A percentile compares a stretch with the other conserved stretches of the same genome.
These are phyloP conservation scores for Leccinum ochraceum DNA, from an alignment of 768 basidiomycete genomes.

Conservation along the genomic window DNA sequence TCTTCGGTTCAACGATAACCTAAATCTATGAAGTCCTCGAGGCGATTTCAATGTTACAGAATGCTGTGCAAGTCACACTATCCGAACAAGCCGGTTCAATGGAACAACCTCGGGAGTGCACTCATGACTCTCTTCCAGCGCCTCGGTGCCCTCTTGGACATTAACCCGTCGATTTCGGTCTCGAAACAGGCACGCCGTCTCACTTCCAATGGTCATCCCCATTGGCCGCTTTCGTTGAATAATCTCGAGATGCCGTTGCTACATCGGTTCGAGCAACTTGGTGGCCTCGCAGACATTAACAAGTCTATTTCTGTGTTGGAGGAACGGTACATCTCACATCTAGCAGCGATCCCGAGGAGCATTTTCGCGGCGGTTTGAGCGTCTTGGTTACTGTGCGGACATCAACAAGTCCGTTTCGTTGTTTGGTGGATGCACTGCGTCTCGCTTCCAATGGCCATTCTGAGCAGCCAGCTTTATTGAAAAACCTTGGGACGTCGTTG, in stretches of 20 bases:
- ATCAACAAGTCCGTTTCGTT: background rate
- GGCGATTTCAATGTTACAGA: background rate
- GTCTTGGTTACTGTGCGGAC: background rate
- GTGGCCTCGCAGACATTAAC: background rate
- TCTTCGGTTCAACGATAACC: background rate
- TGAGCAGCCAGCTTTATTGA: background rate
- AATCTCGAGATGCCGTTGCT: background rate
- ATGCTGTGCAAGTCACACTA: background rate
- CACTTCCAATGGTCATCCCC: background rate
- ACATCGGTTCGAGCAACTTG: background rate
- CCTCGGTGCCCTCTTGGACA: too few relatives aligned
- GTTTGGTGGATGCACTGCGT: background rate
- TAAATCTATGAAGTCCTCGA: background rate
- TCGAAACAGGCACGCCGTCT: background rate
- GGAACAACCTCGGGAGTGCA: background rate
- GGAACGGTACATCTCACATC: background rate
- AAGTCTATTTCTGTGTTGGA: background rate
- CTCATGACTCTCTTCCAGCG: background rate
- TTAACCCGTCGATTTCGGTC: background rate
- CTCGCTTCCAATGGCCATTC: background rate
- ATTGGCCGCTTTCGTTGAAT: background rate
- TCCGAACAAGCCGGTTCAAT: background rate
- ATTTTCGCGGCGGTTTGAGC: background rate
- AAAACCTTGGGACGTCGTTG: background rate
- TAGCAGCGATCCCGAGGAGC: background rate